Percentiles rank a stretch among this genome's conserved stretches.
phyloP scores from a whole-genome alignment of 2,329 filamentous ascomycete species.

The Pochonia chlamydosporia region DNA sequence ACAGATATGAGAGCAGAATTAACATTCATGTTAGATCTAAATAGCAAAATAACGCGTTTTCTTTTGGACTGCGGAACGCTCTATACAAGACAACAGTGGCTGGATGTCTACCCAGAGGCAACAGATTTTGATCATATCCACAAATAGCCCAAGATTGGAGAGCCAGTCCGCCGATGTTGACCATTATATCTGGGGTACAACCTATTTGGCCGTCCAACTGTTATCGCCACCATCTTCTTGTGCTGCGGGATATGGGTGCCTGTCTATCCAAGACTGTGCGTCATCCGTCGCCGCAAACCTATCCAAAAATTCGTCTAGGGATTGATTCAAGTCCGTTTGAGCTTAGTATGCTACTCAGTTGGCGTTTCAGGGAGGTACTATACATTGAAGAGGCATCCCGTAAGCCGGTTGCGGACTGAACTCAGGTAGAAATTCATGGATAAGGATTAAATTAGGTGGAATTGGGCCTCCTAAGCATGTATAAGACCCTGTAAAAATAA shows the following conservation, averaged over 20 bases:
- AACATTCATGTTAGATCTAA: slow-evolving; percentile 8
- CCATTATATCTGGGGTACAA: no score
- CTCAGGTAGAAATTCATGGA: slow-evolving; percentile 6
- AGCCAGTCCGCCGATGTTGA: no score
- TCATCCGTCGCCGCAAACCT: not conserved
- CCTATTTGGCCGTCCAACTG: no score
- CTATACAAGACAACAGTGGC: slow-evolving; percentile 10
- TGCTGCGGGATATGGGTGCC: slow-evolving; percentile 4
- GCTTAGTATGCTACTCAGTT: no score
- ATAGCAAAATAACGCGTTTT: slow-evolving; percentile 10
- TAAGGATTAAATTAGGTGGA: slow-evolving; percentile 6
- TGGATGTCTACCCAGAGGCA: slow-evolving; percentile 4
- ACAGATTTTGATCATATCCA: not conserved
- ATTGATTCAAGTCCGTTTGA: slow-evolving; percentile 4
- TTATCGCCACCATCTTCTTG: not conserved
- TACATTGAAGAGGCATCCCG: slow-evolving; percentile 8
- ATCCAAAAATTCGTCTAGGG: slow-evolving; percentile 6
- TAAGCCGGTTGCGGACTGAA: slow-evolving; percentile 9
- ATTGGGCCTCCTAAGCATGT: slow-evolving; percentile 2
- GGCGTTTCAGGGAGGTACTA: no score
- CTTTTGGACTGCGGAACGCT: not conserved
- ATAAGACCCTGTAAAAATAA: not conserved
- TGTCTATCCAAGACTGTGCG: slow-evolving; percentile 2
- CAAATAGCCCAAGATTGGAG: no score
- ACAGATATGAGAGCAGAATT: not conserved